Evolutionary conservation across 208 protist genomes (phyloP), one percentile per base, ranked within the genome.

Genomic region (Willaertia magna): DNA sequence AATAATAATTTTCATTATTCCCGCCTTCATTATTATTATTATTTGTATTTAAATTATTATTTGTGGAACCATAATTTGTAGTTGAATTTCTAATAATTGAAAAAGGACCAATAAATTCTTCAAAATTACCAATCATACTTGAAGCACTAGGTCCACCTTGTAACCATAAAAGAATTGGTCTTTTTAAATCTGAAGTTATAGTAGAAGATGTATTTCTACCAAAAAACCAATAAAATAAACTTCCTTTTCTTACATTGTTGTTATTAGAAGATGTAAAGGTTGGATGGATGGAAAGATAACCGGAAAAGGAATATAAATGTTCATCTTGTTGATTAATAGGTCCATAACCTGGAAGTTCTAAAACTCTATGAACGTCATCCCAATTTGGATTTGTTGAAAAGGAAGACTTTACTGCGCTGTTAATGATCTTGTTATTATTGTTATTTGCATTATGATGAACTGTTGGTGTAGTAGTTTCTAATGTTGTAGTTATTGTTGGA

Each of bases 211-310:
- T 39, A 0, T 6, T 39, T 42, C 30, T 83, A 42, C 43, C 78
- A 83, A 55, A 83, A 42, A 83, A 83, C 78, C 43, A 55, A 55
- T 83, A 83, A 42, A 83, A 83, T 46, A 83, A n/a, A 9, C 6
- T 14, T n/a, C 78, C 78, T 22, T 11, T 43, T 55, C 46, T 34
- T 3, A 22, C n/a, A 14, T 83, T 55, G 22, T 55, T 55, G 3
- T 4, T 2, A 26, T n/a, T n/a, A n/a, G n/a, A n/a, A n/a, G n/a
- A n/a, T 9, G 55, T 67, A 34, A 34, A 16, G 2, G 26, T 26
- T 67, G 26, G 12, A 67, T 67, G 22, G 22, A 83, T 22, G 26
- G 43, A 40, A 22, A 83, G 14, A 40, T 83, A 30, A 22, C 78
- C 78, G 26, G 78, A 18, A 55, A 42, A 55, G 0, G 74, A 79